Base-by-base conservation (phyloP, 2,329 filamentous ascomycete species). In the Phyllosticta capitalensis region DNA sequence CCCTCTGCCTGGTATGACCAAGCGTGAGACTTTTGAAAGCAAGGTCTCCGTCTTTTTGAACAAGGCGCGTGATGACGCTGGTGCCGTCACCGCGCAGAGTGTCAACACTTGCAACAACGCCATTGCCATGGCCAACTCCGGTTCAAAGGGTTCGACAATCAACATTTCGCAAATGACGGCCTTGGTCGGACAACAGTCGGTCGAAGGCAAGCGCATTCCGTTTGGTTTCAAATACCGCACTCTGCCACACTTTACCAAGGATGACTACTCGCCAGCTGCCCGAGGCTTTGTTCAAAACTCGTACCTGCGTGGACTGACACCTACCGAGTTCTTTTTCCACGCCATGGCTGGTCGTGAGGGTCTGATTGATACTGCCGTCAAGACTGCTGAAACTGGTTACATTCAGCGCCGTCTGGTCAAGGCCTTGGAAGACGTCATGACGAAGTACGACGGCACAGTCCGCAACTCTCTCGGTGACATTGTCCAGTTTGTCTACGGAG, bases 131-230 rank as follows among this genome's bases (percentile, higher is more conserved):
- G 91, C 95, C 62, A 85, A 87, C 57, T 96, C 94, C 61, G 94
- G 94, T 69, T 99, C 95, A 66, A 99, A 99, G 80, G 94, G 94
- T 72, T 97, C 94, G 2, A 92, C 90, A 12, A 97, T 99, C 80
- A 99, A 99, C 74, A 97, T 99, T 67, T 96, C 95, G 17, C 94
- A 99, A 76, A 99, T 99, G 94, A 95, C 92, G 63, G 94, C 94
- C 24, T 83, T 97, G 64, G 95, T 99, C 62, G 94, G 95, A 65
- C 94, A 99, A 73, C 95, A 99, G 73, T 95, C 95, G 64, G 91
- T 99, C 9, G 94, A 99, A 77, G 95, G 94, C 68, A 96, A 96
- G 77, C 94, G 94, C 79, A 96, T 99, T 78, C 94, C 94, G 0
- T 99, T 96, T 70, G 94, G 95, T 21, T 99, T 99, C 84, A 96